Conservation (phyloP, 1,284 basidiomycete species). For the Phylloporus sp. region DNA sequence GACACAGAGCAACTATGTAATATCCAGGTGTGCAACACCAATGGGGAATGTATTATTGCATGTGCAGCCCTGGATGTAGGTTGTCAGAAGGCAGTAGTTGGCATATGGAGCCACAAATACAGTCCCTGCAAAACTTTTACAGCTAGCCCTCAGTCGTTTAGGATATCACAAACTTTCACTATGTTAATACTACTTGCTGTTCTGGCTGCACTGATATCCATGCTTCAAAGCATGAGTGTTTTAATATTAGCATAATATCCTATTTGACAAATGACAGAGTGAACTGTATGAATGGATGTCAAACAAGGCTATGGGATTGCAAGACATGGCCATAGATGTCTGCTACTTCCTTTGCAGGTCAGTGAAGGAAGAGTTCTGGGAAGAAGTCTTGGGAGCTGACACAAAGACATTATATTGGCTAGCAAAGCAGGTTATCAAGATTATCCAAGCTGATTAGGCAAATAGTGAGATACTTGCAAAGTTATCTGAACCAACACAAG, state of each 20-base stretch:
- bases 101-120: constrained; percentile 1
- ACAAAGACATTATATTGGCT: neutral
- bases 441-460: neutral
- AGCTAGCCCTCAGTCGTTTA: too few species aligned
- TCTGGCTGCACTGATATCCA: neutral
- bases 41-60: neutral
- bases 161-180: neutral
- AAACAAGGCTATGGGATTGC: neutral
- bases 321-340: too few species aligned
- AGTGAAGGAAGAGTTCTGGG: neutral
- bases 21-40: neutral
- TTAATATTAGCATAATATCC: neutral
- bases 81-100: neutral
- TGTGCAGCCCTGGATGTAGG: neutral
- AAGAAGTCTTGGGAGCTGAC: neutral
- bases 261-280: neutral
- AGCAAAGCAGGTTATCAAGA: neutral
- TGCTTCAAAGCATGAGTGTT: neutral
- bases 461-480: neutral
- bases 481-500: too few species aligned
- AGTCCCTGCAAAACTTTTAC: neutral
- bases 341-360: too few species aligned
- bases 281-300: neutral
- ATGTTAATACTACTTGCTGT: neutral
- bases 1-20: too few species aligned